A percentile compares a stretch with the other conserved stretches of the same genome.
Evolutionary conservation across 202 grass and related monocot species (phyloP).

Genomic region (Saccharum hybrid): DNA sequence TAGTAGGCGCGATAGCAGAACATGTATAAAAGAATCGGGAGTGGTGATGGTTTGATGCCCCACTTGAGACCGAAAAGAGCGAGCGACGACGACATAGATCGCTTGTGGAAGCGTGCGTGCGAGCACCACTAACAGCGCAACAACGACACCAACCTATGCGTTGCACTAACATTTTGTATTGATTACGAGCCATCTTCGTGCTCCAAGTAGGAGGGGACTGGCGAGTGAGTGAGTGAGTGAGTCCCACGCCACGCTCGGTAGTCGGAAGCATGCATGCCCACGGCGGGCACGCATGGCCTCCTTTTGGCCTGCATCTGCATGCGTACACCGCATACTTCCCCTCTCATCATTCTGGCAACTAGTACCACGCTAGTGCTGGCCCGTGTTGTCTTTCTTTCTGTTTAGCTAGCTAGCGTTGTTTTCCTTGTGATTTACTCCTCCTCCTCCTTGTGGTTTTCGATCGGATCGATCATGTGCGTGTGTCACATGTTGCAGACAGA

Average conservation of each 20-base stretch:
- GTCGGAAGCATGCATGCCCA: conserved; percentile 54
- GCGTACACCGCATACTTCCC: conserved; percentile 42
- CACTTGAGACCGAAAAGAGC: conserved; percentile 57
- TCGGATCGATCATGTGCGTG: not conserved
- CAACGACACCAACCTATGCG: not conserved
- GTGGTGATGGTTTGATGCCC: conserved; percentile 51
- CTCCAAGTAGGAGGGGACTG: conserved; percentile 30
- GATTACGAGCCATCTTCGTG: conserved; percentile 43
- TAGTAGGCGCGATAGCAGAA: conserved; percentile 42
- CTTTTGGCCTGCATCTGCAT: conserved; percentile 62
- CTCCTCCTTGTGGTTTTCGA: not conserved
- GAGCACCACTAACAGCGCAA: conserved; percentile 54
- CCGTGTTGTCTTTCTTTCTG: not conserved
- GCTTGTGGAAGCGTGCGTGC: conserved; percentile 72
- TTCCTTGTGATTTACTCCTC: conserved; percentile 4
- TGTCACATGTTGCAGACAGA: conserved; percentile 63
- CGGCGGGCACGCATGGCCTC: conserved; percentile 27
- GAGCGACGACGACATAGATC: conserved; percentile 21
- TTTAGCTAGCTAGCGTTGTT: not conserved
- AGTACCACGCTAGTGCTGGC: conserved; percentile 7
- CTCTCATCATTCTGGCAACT: conserved; percentile 55
- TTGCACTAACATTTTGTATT: conserved; percentile 49
- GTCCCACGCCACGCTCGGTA: conserved; percentile 37
- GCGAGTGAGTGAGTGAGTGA: too few relatives aligned
- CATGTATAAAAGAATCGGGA: conserved; percentile 49